Base-by-base conservation (phyloP, 768 basidiomycete genomes). In the Tulasnella sp. region DNA sequence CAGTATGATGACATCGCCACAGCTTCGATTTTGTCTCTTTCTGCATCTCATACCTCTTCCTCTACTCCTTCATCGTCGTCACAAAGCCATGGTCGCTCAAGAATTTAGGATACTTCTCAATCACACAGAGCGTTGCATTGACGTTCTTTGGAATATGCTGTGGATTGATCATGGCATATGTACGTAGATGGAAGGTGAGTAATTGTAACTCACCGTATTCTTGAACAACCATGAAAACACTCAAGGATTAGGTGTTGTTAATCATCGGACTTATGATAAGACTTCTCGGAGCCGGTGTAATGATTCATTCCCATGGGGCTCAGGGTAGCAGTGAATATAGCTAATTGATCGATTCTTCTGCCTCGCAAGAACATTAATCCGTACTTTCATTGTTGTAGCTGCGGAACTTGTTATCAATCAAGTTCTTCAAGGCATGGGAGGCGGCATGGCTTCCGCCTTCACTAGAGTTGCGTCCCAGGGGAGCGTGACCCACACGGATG, bases 401-500 rank as follows among this genome's bases (percentile, higher is more conserved):
- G 66, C 53, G 53, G 69, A 73, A 58, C 74, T 87, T 27, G 81
- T 87, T 3, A 74, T 78, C 70, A 80, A 78, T 21, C 86, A 89
- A 64, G 69, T 87, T 51, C 73, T 89, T 15, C 86, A 87, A 70
- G 86, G 86, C 49, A 71, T 83, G 8, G 86, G 86, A 17, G 86
- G 86, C 15, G 86, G 85, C 15, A 75, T 88, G 58, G 83, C 84
- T 2, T 77, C 78, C 7, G 72, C 81, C 44, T 67, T 79, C 4
- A 69, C 75, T 1, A 80, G 80, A 66, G 81, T 83, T 34, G 79
- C 77, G 26, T 78, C 84, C 2, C 85, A 86, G 66, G 84, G 83
- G 3, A 73, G 78, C 10, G 85, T 85, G 2, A 73, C 79, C 0
- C 85, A 85, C 65, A 68, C 68, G 10, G 85, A 86, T 60, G 80